phyloP scores from a whole-genome alignment of 2,329 filamentous ascomycete genomes.

The Cytospora paraplurivora region DNA sequence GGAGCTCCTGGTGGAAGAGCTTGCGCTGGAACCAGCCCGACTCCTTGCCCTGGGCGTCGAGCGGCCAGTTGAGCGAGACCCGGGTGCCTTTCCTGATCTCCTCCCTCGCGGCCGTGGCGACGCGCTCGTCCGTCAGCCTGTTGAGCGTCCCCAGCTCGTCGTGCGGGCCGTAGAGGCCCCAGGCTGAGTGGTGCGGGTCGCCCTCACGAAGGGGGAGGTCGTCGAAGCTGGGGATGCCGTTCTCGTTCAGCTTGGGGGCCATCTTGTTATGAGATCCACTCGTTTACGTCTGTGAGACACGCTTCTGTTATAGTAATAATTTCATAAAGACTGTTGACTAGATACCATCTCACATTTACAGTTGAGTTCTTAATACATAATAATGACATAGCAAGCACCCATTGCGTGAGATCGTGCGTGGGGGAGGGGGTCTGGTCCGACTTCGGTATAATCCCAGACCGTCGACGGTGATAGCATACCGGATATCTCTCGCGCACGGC shows the following conservation, averaged over 20 bases:
- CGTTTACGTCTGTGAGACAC: neutral
- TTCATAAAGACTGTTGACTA: too few relatives aligned
- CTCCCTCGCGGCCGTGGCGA: constrained; percentile 51
- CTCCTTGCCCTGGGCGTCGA: constrained; percentile 54
- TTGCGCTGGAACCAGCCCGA: constrained; percentile 57
- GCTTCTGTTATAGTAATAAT: too few relatives aligned
- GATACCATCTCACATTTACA: neutral
- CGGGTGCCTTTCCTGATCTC: constrained; percentile 58
- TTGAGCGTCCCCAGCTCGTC: constrained; percentile 65
- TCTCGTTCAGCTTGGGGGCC: constrained; percentile 39
- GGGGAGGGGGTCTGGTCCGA: neutral
- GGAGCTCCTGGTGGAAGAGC: constrained; percentile 55
- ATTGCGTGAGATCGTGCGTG: neutral
- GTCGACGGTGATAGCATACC: constrained; percentile 1
- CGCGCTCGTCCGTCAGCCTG: constrained; percentile 56
- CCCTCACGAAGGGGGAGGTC: constrained; percentile 49
- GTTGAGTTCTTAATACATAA: neutral
- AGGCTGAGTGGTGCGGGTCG: constrained; percentile 48
- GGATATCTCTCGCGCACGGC: neutral
- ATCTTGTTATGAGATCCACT: constrained; percentile 1
- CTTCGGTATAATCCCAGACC: constrained; percentile 12
- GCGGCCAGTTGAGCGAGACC: constrained; percentile 62
- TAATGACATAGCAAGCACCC: neutral
- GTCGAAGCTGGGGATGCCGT: constrained; percentile 50
- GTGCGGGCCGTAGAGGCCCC: constrained; percentile 55